Percentiles rank a stretch among this genome's conserved stretches.
Evolutionary conservation across 2,329 filamentous ascomycete species (phyloP).

Genomic region (Aureobasidium zeae): DNA sequence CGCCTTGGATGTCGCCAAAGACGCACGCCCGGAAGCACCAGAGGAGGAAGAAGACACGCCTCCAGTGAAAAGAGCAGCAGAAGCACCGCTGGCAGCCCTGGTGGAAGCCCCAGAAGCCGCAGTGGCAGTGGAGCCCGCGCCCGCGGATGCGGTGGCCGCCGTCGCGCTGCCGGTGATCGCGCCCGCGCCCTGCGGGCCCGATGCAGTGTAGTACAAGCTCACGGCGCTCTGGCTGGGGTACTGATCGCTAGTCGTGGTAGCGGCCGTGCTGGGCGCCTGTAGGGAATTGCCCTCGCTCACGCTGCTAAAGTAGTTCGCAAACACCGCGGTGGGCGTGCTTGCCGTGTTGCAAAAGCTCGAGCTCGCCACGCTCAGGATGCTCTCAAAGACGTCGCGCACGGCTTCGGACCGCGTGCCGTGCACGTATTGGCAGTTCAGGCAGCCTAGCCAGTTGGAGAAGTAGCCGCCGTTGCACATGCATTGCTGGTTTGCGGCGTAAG

Average conservation of each 20-base stretch:
- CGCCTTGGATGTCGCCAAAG: neutral
- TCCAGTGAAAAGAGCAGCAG: neutral
- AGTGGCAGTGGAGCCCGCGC: neutral
- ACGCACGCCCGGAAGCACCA: neutral
- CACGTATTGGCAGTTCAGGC: conserved; percentile 34
- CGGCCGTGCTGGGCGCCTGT: conserved; percentile 25
- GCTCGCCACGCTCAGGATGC: conserved; percentile 31
- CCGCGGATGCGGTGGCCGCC: neutral
- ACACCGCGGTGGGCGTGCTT: conserved; percentile 32
- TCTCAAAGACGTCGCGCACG: conserved; percentile 28
- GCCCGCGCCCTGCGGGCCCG: conserved; percentile 33
- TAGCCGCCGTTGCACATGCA: conserved; percentile 39
- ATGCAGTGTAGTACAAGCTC: conserved; percentile 37
- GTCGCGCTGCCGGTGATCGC: conserved; percentile 32
- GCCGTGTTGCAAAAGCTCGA: conserved; percentile 31
- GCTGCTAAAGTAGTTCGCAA: conserved; percentile 28
- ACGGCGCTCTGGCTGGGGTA: conserved; percentile 33
- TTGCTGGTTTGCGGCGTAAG: conserved; percentile 26
- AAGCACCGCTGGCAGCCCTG: conserved; percentile 2
- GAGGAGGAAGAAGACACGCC: neutral
- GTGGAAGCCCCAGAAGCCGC: neutral
- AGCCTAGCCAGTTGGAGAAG: conserved; percentile 38
- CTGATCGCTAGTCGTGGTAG: conserved; percentile 27
- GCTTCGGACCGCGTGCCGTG: conserved; percentile 35
- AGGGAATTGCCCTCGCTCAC: conserved; percentile 22